Evolutionary conservation across 192 early-diverging fungal genomes (phyloP), one percentile per base, ranked within the genome.

Genomic region (Tieghemiomyces parasiticus): DNA sequence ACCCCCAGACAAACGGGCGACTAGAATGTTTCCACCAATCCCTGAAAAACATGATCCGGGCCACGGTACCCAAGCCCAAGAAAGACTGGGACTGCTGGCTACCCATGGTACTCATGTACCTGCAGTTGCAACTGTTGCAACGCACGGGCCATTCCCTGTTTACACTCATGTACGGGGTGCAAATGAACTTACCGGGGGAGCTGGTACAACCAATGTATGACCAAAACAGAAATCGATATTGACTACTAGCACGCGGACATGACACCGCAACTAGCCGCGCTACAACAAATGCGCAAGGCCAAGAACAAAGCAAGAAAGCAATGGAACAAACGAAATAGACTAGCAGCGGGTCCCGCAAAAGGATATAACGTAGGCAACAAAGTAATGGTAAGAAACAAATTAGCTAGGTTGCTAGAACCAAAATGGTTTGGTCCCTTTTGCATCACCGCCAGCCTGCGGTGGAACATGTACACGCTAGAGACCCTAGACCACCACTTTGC

Each of bases 61-160:
- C 8, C 8, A 10, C 38, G 16, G 38, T 22, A n/a, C 6, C 13
- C 35, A 29, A 38, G 31, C 50, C 25, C 32, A 19, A 26, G 3
- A 51, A 52, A 34, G 22, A 61, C 25, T 61, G 61, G 61, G 61
- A 61, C 25, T 31, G 33, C 35, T 44, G 53, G 33, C 30, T 61
- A 3, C 34, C 50, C 0, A 44, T 0, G 32, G 31, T 31, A 22
- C 59, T 31, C n/a, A 31, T 46, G 33, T 42, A 6, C 6, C 16
- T 10, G 8, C 16, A 16, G 8, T 10, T 16, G 16, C 16, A 16
- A 6, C 6, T 42, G 16, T 42, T 16, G 8, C 38, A 42, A 6
- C 6, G 6, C 6, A 42, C 38, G 6, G 38, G 38, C 16, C 6
- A 6, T 10, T 42, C 38, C 38, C 38, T 16, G 16, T 42, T 42